Evolutionary conservation across 2,329 filamentous ascomycete genomes (phyloP), one percentile per base, ranked within the genome.

Genomic region (Mycosphaerella arachidis): DNA sequence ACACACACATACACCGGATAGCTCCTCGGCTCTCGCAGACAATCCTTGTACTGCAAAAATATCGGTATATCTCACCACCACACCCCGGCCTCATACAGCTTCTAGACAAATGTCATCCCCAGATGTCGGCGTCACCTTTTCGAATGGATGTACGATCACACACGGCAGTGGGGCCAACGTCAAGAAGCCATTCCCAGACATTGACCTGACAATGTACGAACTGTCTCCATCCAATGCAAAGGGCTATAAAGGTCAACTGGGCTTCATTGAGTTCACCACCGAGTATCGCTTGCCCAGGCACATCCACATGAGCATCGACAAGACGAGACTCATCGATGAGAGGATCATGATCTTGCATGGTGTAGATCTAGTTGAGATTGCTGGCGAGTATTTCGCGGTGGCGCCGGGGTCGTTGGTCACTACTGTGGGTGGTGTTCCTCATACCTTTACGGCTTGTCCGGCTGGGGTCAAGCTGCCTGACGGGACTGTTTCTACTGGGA

Each of bases 401-500:
- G 62, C 65, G 18, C 66, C 66, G n/a, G 65, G 66, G 1, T 57
- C 58, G 9, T 55, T 67, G 16, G 65, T 67, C 16, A 59, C 66
- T 20, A 63, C 62, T n/a, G 48, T 58, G 7, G 63, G 66, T 4
- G 65, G 65, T 27, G 65, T 67, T 4, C 63, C 65, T 24, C 65
- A 68, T 56, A 67, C 62, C 3, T 67, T 64, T 35, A 65, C 66
- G 18, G 65, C 66, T n/a, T 67, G 66, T 57, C 65, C 63, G 35
- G 57, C 60, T 24, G 66, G 61, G 13, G 59, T 68, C 9, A 64
- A 52, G 48, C 56, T 68, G 48, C 63, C 64, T 4, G 59, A 68
- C 55, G 66, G 66, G 5, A 65, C 12, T 20, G 58, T 67, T 13
- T 64, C 59, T 16, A 57, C 40, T 10, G 66, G 63, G 8, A 65